A percentile compares a stretch with the other conserved stretches of the same genome.
phyloP scores from a whole-genome alignment of 192 early-diverging fungal species.

The Gryganskiella cystojenkinii region DNA sequence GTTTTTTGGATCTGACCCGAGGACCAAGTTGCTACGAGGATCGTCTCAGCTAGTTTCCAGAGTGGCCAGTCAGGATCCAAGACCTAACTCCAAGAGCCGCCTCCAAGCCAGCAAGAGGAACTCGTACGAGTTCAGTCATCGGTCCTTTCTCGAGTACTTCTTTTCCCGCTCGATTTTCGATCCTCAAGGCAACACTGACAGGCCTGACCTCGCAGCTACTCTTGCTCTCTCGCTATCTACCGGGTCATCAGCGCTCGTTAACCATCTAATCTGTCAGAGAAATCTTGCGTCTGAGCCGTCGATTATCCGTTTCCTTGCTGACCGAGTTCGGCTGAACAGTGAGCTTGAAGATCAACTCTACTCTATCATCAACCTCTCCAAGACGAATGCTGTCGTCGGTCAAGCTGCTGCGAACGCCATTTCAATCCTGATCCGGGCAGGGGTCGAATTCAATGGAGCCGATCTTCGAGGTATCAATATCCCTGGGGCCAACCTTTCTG shows the following conservation, averaged over 20 bases:
- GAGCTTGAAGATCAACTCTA: not conserved
- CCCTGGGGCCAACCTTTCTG: not conserved
- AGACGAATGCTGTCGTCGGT: not conserved
- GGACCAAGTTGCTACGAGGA: not conserved
- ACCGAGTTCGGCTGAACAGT: not conserved
- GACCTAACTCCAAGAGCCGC: too few species aligned
- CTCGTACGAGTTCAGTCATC: not conserved
- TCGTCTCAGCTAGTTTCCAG: not conserved
- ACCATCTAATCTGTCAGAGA: not conserved
- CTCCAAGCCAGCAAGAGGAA: not conserved
- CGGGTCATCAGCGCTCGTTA: too few species aligned
- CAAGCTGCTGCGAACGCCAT: constrained; percentile 1
- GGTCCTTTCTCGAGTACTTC: not conserved
- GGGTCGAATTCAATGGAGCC: not conserved
- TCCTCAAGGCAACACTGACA: not conserved
- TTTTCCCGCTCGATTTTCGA: not conserved
- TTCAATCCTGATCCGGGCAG: not conserved
- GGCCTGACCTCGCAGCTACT: too few species aligned
- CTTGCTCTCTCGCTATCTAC: not conserved
- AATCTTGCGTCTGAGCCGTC: not conserved
- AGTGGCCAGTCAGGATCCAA: too few species aligned
- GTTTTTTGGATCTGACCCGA: not conserved
- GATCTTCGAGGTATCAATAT: constrained; percentile 4
- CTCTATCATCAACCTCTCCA: not conserved
- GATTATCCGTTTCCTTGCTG: not conserved